These are phyloP conservation scores for Suhomyces faveliae DNA, from an alignment of 805 yeast species.

Conservation along the genomic window DNA sequence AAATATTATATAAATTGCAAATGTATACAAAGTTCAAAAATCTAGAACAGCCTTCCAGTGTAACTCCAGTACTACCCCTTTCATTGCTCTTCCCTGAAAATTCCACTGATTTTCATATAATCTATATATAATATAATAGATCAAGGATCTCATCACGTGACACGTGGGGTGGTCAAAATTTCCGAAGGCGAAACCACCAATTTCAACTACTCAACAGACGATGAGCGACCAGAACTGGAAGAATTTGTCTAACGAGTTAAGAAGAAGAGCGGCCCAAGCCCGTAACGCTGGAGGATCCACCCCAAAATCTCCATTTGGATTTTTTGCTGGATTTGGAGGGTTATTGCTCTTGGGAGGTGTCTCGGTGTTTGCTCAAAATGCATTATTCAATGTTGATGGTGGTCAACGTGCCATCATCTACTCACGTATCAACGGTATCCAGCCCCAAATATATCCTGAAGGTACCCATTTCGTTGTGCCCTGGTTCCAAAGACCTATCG, in stretches of 20 bases:
- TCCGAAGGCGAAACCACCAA: constrained; percentile 1
- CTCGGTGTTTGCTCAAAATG: constrained; percentile 41
- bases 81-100: too few species aligned
- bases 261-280: constrained; percentile 36
- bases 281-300: constrained; percentile 24
- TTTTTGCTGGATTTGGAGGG: constrained; percentile 45
- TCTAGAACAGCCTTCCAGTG: neutral
- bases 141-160: neutral
- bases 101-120: neutral
- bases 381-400: constrained; percentile 78
- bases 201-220: neutral
- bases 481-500: constrained; percentile 89
- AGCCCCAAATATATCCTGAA: constrained; percentile 78
- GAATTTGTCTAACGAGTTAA: constrained; percentile 40
- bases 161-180: neutral
- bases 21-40: neutral
- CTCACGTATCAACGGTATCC: constrained; percentile 83
- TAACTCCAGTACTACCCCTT: neutral
- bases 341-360: constrained; percentile 40
- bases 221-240: constrained; percentile 47
- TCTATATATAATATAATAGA: neutral
- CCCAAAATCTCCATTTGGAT: constrained; percentile 37
- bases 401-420: constrained; percentile 97
- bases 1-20: neutral
- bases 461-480: constrained; percentile 95